These are phyloP conservation scores for Gnomoniopsis smithogilvyi DNA, from an alignment of 2,329 filamentous ascomycete genomes.

Conservation along the genomic window DNA sequence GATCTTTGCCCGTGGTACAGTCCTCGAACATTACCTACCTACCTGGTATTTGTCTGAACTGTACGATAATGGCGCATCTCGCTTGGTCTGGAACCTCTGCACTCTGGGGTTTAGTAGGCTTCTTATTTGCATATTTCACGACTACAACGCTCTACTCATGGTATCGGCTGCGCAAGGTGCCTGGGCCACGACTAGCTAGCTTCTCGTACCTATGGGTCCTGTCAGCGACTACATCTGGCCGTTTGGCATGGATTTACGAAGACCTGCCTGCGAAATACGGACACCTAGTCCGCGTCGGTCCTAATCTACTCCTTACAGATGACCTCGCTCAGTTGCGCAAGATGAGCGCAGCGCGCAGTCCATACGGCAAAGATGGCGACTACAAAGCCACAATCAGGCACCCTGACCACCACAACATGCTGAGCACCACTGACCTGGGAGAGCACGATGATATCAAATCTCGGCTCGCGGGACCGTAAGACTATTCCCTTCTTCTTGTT, in stretches of 20 bases:
- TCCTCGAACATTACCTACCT: no score
- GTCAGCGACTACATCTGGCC: slow-evolving; percentile 21
- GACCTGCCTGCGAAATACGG: slow-evolving; percentile 24
- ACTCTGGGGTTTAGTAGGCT: background rate
- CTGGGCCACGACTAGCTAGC: slow-evolving; percentile 25
- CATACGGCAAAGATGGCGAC: slow-evolving; percentile 24
- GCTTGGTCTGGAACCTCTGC: background rate
- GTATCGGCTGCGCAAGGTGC: slow-evolving; percentile 23
- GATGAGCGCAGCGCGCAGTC: slow-evolving; percentile 25
- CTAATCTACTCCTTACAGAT: slow-evolving; percentile 32
- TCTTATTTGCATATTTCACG: background rate
- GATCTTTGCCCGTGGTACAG: no score
- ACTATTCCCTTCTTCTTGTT: background rate
- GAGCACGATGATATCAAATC: slow-evolving; percentile 28
- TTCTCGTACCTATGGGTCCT: slow-evolving; percentile 32
- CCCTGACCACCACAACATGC: slow-evolving; percentile 3
- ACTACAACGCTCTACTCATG: background rate
- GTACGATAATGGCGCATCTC: background rate
- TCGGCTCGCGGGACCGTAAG: slow-evolving; percentile 1
- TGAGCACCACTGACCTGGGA: slow-evolving; percentile 19
- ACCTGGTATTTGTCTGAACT: no score
- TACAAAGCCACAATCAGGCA: slow-evolving; percentile 1
- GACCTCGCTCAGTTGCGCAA: slow-evolving; percentile 29
- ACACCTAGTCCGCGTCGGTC: slow-evolving; percentile 31
- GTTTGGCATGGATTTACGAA: slow-evolving; percentile 23